Evolutionary conservation across 768 basidiomycete genomes (phyloP), one percentile per base, ranked within the genome.

Genomic region (Mycena indigotica): DNA sequence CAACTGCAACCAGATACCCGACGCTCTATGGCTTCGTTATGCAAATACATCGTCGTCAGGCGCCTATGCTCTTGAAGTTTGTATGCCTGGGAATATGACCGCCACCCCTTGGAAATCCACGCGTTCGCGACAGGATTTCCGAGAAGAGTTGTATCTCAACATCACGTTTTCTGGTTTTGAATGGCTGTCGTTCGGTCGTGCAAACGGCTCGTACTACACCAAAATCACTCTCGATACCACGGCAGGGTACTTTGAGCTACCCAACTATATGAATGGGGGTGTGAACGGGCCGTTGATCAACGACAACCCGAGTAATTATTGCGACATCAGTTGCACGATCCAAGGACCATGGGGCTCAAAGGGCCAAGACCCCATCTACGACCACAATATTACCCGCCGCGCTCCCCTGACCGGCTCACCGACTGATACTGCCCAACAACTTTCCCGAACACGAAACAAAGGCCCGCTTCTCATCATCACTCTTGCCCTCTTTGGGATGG

Each of bases 1-100:
- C 25, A 41, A 30, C 50, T 58, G 57, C 39, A 52, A 38, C 51
- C 12, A 35, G 21, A 50, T 53, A 30, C 51, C 52, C 16, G 45
- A 30, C 41, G 53, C 53, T 4, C 26, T 54, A 16, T 46, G 15
- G 17, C 17, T 58, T 45, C 26, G 45, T 16, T 58, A 58, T 35
- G 57, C 39, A 44, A 53, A 39, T 52, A 15, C 45, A 25, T 46
- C 57, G 28, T 25, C 46, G 8, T 8, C 26, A 17, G 35, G 30
- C 24, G 28, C 38, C 24, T 58, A 41, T 38, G 45, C 41, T 23
- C 28, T 58, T 5, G 53, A 54, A 44, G 40, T 25, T 8, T 54
- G 53, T 26, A 48, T 48, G 46, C 46, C 46, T 5, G 46, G 6
- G 24, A 28, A 48, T 28, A 10, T 48, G 12, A 48, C 46, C 15